Conservation (phyloP, 306 rosid species). For the Begonia masoniana region DNA sequence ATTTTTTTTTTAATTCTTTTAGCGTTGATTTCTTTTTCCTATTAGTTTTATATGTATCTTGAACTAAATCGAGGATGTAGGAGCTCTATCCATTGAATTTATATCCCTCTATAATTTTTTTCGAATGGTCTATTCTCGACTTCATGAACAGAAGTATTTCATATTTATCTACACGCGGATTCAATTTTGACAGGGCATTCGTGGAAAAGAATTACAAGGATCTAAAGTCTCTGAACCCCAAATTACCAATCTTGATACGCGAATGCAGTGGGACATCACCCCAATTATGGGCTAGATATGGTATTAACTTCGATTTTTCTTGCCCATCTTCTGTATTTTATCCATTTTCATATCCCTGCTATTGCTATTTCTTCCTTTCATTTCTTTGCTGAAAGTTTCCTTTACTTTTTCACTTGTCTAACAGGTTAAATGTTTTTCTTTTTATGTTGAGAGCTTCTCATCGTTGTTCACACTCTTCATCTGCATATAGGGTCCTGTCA, state of each 20-base stretch:
- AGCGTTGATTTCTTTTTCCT: no score
- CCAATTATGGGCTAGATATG: constrained; percentile 95
- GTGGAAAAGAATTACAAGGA: constrained; percentile 82
- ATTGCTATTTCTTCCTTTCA: background rate
- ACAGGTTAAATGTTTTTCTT: no score
- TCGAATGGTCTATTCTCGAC: background rate
- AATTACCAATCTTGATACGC: constrained; percentile 80
- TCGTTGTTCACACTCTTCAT: no score
- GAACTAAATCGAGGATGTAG: no score
- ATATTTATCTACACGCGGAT: background rate
- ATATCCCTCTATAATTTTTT: no score
- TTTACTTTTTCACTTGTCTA: no score
- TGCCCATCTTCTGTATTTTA: background rate
- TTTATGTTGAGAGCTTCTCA: no score
- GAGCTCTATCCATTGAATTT: no score
- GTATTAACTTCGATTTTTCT: constrained; percentile 23
- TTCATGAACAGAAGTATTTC: background rate
- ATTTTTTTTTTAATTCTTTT: no score
- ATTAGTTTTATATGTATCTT: no score
- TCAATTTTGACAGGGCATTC: constrained; percentile 42
- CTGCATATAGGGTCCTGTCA: no score
- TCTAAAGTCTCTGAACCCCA: constrained; percentile 74
- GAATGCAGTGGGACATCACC: constrained; percentile 80
- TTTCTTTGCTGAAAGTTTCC: background rate
- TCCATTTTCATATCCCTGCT: background rate